Evolutionary conservation across 2,329 filamentous ascomycete species (phyloP).

Genomic region (Chlorencoelia australis): DNA sequence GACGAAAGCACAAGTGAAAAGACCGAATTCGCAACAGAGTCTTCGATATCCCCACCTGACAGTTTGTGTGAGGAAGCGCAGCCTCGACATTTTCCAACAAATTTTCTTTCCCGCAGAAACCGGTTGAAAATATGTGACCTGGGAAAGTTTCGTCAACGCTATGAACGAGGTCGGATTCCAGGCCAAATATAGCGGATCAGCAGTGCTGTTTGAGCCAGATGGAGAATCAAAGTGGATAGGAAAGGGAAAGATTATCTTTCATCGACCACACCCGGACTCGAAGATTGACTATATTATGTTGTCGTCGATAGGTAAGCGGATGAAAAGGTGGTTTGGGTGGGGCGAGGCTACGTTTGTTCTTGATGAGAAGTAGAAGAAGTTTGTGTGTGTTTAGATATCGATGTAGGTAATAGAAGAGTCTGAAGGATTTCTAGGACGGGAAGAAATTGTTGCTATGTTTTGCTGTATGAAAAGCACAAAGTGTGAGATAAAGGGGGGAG

Average conservation of each 20-base stretch:
- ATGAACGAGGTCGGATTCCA: constrained; percentile 7
- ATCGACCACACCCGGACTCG: constrained; percentile 7
- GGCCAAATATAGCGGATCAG: constrained; percentile 2
- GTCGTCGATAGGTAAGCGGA: constrained; percentile 6
- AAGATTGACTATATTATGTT: constrained; percentile 4
- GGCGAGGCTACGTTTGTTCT: too few species aligned
- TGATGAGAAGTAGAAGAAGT: too few species aligned
- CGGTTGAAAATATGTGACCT: constrained; percentile 1
- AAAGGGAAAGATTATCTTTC: constrained; percentile 8
- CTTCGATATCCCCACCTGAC: background rate
- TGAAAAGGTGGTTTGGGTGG: constrained; percentile 11
- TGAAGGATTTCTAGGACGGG: too few species aligned
- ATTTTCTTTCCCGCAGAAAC: background rate
- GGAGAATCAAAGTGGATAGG: constrained; percentile 2
- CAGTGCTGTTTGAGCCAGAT: constrained; percentile 1
- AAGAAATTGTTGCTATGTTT: too few species aligned
- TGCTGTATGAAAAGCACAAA: too few species aligned
- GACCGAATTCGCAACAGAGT: background rate
- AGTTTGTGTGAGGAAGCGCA: background rate
- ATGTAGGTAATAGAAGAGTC: too few species aligned
- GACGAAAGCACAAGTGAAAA: too few species aligned
- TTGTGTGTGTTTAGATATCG: too few species aligned
- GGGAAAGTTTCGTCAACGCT: constrained; percentile 7
- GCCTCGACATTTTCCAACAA: background rate
- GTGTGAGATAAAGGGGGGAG: too few species aligned